These are phyloP conservation scores for Mycena alexandri DNA, from an alignment of 768 basidiomycete species.

Conservation along the genomic window DNA sequence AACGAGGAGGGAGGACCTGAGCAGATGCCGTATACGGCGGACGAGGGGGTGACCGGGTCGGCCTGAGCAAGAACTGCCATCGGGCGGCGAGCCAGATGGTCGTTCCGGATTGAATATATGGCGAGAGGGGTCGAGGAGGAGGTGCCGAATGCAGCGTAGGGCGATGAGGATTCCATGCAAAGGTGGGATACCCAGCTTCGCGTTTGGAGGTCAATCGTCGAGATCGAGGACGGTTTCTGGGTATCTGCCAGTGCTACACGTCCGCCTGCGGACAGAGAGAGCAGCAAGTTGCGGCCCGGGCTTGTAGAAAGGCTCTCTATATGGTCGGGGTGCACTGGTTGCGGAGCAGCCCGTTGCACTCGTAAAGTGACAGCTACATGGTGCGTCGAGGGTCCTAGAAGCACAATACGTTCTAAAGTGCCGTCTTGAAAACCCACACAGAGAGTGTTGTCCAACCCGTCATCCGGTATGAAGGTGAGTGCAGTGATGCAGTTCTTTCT, in stretches of 20 bases:
- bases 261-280: conserved; percentile 73
- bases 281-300: conserved; percentile 52
- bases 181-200: conserved; percentile 78
- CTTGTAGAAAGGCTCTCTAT: conserved; percentile 67
- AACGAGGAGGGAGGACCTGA: conserved; percentile 71
- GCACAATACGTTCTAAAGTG: conserved; percentile 60
- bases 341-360: conserved; percentile 22
- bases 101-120: conserved; percentile 65
- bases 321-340: conserved; percentile 51
- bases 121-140: conserved; percentile 70
- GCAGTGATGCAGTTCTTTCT: conserved; percentile 66
- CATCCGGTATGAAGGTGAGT: conserved; percentile 62
- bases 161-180: conserved; percentile 60
- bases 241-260: conserved; percentile 52
- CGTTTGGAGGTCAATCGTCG: conserved; percentile 58
- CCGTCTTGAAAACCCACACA: conserved; percentile 73
- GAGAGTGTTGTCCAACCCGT: conserved; percentile 57
- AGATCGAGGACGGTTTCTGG: conserved; percentile 37
- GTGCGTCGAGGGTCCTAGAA: conserved; percentile 39
- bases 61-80: conserved; percentile 59
- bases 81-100: conserved; percentile 61
- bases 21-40: conserved; percentile 82
- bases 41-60: conserved; percentile 40
- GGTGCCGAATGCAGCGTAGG: conserved; percentile 79
- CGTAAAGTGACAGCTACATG: conserved; percentile 41